Percentiles rank a stretch among this genome's conserved stretches.
These are phyloP conservation scores for Camellia lanceoleosa DNA, from an alignment of 148 eudicot genomes.

Conservation along the genomic window DNA sequence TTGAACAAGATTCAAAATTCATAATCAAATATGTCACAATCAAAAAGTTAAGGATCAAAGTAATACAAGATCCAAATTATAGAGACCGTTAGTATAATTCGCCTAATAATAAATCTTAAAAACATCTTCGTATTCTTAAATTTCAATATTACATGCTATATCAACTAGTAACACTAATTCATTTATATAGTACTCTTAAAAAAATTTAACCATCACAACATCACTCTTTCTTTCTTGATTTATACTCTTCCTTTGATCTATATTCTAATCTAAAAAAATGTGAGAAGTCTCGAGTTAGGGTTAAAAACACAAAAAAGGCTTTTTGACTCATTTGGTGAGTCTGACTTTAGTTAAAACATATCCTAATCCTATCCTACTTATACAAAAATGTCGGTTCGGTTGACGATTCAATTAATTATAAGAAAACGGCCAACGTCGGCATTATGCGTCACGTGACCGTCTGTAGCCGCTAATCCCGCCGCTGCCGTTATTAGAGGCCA, in stretches of 20 bases:
- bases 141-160: too few relatives aligned
- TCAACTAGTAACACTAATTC: too few relatives aligned
- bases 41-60: too few relatives aligned
- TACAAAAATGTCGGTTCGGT: slow-evolving; percentile 32
- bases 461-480: slow-evolving; percentile 44
- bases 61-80: too few relatives aligned
- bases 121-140: too few relatives aligned
- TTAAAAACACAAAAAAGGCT: not conserved
- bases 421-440: slow-evolving; percentile 44
- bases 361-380: slow-evolving; percentile 2
- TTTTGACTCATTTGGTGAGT: not conserved
- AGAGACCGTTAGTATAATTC: too few relatives aligned
- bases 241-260: not conserved
- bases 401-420: slow-evolving; percentile 1
- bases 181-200: too few relatives aligned
- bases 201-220: too few relatives aligned
- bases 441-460: slow-evolving; percentile 18
- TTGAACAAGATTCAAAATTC: too few relatives aligned
- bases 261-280: not conserved
- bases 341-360: not conserved
- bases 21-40: too few relatives aligned
- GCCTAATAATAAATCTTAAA: too few relatives aligned
- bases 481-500: slow-evolving; percentile 6
- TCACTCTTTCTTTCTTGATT: too few relatives aligned
- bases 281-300: not conserved